Base-by-base conservation (phyloP, 1,284 basidiomycete genomes). In the Puccinia sorghi region DNA sequence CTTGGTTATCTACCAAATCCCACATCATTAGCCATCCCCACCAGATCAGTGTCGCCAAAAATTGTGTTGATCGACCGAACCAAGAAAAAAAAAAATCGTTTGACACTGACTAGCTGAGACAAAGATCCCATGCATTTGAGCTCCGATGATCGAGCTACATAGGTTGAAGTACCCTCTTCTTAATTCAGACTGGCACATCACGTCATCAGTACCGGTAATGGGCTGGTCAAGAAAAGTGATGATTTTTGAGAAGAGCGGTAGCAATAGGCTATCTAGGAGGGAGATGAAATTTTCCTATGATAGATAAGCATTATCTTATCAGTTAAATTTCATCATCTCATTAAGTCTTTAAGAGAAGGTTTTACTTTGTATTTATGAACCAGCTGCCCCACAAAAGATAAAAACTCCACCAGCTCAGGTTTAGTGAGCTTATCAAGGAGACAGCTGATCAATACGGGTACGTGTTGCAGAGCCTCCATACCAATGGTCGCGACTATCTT, bases 391-490 rank as follows among this genome's bases (percentile, higher is more conserved):
- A 99, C 91, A 86, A 99, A 99, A 83, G 91, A 91, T 87, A 99
- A 90, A 83, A 99, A 97, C 83, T 99, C 97, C 59, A 92, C 90
- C 80, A 99, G 87, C 85, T 99, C 97, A 9, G 90, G 89, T 0
- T 93, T 91, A 81, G 96, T 94, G 81, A 97, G 94, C 82, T 97
- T 92, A 7, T 90, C 89, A 67, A 99, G 88, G 39, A 99, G 89
- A 83, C 92, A 91, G 61, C 90, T 88, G 89, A 98, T 97, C 72
- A 99, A 86, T 27, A 90, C 87, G 7, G 94, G 93, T 71, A 97
- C 93, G 82, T 72, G 61, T 82, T 86, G 83, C 61, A 87, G 81
- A 79, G 94, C 90, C 70, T 90, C 90, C 6, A 92, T 90, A 25
- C 94, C 93, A 43, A 93, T 92, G 1, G 93, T 93, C 17, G 91